These are phyloP conservation scores for Cryphonectria japonica DNA, from an alignment of 2,329 filamentous ascomycete species.

Conservation along the genomic window DNA sequence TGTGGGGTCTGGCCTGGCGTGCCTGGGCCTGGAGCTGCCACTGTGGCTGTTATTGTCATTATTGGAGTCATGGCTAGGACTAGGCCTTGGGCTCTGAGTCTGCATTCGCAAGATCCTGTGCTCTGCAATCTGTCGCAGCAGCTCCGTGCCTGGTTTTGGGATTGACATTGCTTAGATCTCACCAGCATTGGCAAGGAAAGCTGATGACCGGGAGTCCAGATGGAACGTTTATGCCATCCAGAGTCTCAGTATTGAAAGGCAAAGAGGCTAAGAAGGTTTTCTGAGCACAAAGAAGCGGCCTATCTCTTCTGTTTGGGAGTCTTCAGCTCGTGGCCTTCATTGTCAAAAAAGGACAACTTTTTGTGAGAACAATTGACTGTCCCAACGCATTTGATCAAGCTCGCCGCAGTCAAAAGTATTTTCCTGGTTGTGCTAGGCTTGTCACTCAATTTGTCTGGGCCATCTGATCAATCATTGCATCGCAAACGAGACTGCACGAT, in stretches of 20 bases:
- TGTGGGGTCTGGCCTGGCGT: constrained; percentile 8
- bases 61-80: not conserved
- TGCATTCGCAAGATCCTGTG: not conserved
- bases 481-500: too few relatives aligned
- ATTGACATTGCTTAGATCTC: not conserved
- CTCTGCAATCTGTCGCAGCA: not conserved
- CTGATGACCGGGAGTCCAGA: not conserved
- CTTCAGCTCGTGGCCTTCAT: not conserved
- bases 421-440: too few relatives aligned
- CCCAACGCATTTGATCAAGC: not conserved
- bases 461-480: too few relatives aligned
- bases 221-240: not conserved
- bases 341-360: not conserved
- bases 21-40: not conserved
- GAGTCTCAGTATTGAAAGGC: not conserved
- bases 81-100: not conserved
- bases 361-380: not conserved
- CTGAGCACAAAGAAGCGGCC: not conserved
- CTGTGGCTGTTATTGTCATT: not conserved
- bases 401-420: not conserved
- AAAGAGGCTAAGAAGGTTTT: not conserved
- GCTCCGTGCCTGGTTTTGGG: not conserved
- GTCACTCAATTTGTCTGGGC: too few relatives aligned
- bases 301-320: not conserved
- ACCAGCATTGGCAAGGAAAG: not conserved